Evolutionary conservation across 257 asterid species (phyloP).

Genomic region (Sherardia arvensis): DNA sequence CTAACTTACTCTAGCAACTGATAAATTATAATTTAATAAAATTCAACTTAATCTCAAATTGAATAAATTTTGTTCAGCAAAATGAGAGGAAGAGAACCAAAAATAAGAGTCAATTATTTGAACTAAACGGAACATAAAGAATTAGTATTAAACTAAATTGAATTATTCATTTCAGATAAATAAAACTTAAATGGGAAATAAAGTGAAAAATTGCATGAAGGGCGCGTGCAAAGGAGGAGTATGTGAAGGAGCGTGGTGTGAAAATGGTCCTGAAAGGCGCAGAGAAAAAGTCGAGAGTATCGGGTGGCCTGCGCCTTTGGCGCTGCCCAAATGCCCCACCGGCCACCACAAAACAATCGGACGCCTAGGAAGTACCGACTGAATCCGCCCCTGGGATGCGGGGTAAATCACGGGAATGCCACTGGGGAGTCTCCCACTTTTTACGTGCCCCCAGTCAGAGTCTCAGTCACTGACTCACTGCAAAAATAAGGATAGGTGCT

Average conservation of each 20-base stretch:
- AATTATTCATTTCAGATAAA: too few relatives aligned
- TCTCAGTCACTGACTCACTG: slow-evolving; percentile 8
- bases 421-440: slow-evolving; percentile 20
- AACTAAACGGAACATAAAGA: too few relatives aligned
- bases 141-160: too few relatives aligned
- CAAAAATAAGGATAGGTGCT: background rate
- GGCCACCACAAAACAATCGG: slow-evolving; percentile 6
- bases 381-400: background rate
- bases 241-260: background rate
- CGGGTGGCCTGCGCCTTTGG: slow-evolving; percentile 31
- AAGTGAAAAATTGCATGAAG: background rate
- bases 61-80: too few relatives aligned
- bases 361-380: slow-evolving; percentile 9
- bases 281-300: slow-evolving; percentile 15
- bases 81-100: too few relatives aligned
- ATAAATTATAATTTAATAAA: too few relatives aligned
- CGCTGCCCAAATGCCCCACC: slow-evolving; percentile 31
- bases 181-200: background rate
- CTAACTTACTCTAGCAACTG: too few relatives aligned
- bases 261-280: background rate
- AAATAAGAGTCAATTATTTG: too few relatives aligned
- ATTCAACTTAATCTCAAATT: too few relatives aligned
- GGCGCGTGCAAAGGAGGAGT: background rate
- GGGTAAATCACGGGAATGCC: slow-evolving; percentile 17
- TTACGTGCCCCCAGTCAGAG: slow-evolving; percentile 10